Evolutionary conservation across 495 filamentous ascomycete species (phyloP), one percentile per base, ranked within the genome.

Genomic region (Daldinia bambusicola): DNA sequence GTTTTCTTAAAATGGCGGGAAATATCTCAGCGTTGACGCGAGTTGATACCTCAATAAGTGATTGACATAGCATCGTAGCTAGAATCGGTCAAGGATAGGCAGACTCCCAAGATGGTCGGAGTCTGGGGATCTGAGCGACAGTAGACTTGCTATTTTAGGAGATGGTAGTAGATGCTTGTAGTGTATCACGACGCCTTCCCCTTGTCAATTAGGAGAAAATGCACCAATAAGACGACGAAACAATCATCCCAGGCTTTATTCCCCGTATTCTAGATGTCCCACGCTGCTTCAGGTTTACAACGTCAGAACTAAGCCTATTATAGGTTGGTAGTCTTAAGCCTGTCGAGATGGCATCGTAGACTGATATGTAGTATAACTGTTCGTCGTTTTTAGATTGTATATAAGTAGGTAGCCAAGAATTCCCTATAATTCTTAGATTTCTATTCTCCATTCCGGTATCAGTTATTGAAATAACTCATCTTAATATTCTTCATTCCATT

Each of bases 231-330:
- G 56, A 69, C 16, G 0, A 12, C 12, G 13, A 61, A 31, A 31
- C 26, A 7, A 34, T 34, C 32, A 34, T 34, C 32, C 32, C 32
- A 34, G 7, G 4, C 32, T 34, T 7, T 34, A 34, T n/a, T n/a
- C 70, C 61, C 70, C 70, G 65, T 65, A 73, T 69, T 73, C 65
- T 73, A 52, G 66, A 66, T 66, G 66, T 59, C 61, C 61, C 66
- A 61, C 64, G 52, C 57, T 73, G 70, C 70, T 58, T 73, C 70
- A 73, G 51, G 66, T 63, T 48, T 57, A 55, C 53, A 30, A 51
- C 55, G 65, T 69, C 40, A 30, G 40, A 16, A 48, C 22, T n/a
- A 40, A 50, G 16, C 31, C 45, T 66, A 8, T 38, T 61, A n/a
- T n/a, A n/a, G n/a, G n/a, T n/a, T n/a, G n/a, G 40, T 45, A 34